These are phyloP conservation scores for Ampelocalamus luodianensis DNA, from an alignment of 176 grass and related monocot species.

Conservation along the genomic window DNA sequence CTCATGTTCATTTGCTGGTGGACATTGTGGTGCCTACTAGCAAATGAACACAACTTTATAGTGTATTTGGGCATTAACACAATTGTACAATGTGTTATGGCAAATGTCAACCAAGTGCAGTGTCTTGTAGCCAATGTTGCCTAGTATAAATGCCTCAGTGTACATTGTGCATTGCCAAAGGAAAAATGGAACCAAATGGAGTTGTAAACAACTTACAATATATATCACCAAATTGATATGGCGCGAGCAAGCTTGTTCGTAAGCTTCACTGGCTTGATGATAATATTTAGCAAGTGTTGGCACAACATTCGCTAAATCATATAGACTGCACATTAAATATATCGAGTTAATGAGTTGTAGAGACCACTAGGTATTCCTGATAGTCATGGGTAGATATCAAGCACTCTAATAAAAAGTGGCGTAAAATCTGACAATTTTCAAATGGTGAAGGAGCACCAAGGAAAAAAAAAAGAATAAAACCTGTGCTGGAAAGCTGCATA, in stretches of 20 bases:
- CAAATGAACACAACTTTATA: no score
- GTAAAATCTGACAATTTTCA: neutral
- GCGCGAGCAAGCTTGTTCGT: conserved; percentile 88
- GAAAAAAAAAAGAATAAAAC: conserved; percentile 19
- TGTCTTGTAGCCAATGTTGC: no score
- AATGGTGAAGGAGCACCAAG: neutral
- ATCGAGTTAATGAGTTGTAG: conserved; percentile 1
- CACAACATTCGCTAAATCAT: conserved; percentile 93
- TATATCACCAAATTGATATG: conserved; percentile 99
- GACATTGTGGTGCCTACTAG: no score
- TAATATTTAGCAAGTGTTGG: conserved; percentile 94
- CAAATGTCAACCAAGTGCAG: no score
- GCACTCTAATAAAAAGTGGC: neutral
- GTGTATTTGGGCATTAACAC: no score
- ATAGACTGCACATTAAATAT: conserved; percentile 57
- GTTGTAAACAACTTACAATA: conserved; percentile 64
- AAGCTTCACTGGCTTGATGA: conserved; percentile 96
- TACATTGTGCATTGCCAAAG: conserved; percentile 1
- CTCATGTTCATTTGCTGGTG: no score
- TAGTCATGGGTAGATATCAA: conserved; percentile 10
- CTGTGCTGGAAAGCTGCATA: conserved; percentile 97
- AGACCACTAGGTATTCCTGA: neutral
- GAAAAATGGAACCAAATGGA: conserved; percentile 26
- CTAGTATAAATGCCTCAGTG: neutral
- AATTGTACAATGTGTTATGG: no score